A percentile compares a stretch with the other conserved stretches of the same genome.
These are phyloP conservation scores for Eimeria falciformis DNA, from an alignment of 169 alveolate species.

Conservation along the genomic window DNA sequence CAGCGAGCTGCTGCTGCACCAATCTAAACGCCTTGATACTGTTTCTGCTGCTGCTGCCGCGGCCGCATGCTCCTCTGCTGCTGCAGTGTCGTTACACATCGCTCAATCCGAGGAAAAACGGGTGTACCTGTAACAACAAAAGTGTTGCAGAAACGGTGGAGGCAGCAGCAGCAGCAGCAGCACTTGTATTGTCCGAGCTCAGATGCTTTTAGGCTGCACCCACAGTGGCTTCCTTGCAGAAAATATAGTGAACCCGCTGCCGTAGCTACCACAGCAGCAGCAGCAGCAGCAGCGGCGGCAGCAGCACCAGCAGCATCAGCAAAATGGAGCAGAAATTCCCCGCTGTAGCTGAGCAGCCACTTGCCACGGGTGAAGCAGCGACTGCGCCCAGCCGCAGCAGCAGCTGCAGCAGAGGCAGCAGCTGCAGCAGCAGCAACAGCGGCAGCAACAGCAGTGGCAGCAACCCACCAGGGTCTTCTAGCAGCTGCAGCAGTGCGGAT, in stretches of 20 bases:
- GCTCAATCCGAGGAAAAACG: not conserved
- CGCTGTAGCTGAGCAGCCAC: not conserved
- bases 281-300: conserved; percentile 1
- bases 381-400: not conserved
- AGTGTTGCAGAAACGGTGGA: not conserved
- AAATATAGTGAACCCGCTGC: not conserved
- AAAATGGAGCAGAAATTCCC: not conserved
- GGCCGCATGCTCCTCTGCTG: not conserved
- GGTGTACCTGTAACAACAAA: not conserved
- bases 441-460: too few relatives aligned
- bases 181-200: not conserved
- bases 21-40: too few relatives aligned
- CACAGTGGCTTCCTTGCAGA: not conserved
- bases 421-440: not conserved
- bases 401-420: not conserved
- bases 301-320: conserved; percentile 26
- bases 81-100: not conserved
- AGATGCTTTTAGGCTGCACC: not conserved
- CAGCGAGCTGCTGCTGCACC: not conserved
- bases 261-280: conserved; percentile 12
- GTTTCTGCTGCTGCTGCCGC: not conserved
- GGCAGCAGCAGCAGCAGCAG: conserved; percentile 42
- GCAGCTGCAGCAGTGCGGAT: not conserved
- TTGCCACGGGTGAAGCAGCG: too few relatives aligned
- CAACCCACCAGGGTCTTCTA: too few relatives aligned